Evolutionary conservation across 2,329 filamentous ascomycete genomes (phyloP).

Genomic region (Sporothrix globosa): DNA sequence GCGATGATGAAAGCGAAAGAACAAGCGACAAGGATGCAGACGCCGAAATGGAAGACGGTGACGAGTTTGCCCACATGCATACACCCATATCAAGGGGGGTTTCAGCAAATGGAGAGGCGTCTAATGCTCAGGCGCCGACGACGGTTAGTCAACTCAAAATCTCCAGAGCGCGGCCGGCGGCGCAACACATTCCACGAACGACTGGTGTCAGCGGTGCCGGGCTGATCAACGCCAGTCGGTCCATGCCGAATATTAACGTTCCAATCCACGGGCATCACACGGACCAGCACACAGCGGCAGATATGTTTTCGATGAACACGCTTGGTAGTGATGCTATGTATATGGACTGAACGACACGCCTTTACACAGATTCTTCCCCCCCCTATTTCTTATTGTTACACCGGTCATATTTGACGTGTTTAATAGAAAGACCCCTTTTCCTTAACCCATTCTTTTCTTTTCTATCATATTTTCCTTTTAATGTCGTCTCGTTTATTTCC

Average conservation of each 20-base stretch:
- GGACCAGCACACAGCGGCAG: background rate
- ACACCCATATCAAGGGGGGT: slow-evolving; percentile 42
- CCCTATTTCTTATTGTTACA: background rate
- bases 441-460: background rate
- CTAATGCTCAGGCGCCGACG: background rate
- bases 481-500: background rate
- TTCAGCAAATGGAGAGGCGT: background rate
- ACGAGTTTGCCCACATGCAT: slow-evolving; percentile 57
- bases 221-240: slow-evolving; percentile 20
- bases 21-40: slow-evolving; percentile 41
- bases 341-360: slow-evolving; percentile 49
- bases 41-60: slow-evolving; percentile 62
- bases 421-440: background rate
- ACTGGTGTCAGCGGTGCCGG: slow-evolving; percentile 36
- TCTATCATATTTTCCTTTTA: background rate
- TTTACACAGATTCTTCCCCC: no score
- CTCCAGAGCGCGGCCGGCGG: slow-evolving; percentile 43
- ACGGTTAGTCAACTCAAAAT: slow-evolving; percentile 22
- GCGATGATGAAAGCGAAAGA: slow-evolving; percentile 21
- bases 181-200: slow-evolving; percentile 40
- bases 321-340: slow-evolving; percentile 56
- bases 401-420: background rate
- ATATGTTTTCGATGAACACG: slow-evolving; percentile 52
- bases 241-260: slow-evolving; percentile 49
- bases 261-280: slow-evolving; percentile 45